Percentiles rank a stretch among this genome's conserved stretches.
phyloP scores from a whole-genome alignment of 352 stramenopile genomes.

The Pythium pyrilobum region DNA sequence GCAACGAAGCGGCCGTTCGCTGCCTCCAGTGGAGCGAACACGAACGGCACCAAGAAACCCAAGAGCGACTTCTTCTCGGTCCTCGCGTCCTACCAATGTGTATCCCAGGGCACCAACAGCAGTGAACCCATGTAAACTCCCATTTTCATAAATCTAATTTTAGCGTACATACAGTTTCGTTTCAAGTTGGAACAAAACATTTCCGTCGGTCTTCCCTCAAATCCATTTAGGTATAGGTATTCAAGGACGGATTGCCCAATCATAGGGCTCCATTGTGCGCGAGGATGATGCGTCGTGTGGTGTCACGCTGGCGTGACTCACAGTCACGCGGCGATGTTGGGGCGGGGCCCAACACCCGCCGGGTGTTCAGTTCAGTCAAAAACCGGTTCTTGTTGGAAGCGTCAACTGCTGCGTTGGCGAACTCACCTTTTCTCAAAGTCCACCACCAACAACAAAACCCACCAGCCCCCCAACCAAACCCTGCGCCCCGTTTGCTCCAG shows the following conservation, averaged over 20 bases:
- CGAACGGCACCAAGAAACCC: slow-evolving; percentile 23
- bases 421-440: too few species aligned
- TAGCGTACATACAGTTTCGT: too few species aligned
- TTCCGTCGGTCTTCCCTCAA: slow-evolving; percentile 1
- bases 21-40: neutral
- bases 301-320: neutral
- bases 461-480: too few species aligned
- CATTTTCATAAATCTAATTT: neutral
- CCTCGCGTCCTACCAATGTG: slow-evolving; percentile 65
- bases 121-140: slow-evolving; percentile 26
- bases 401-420: too few species aligned
- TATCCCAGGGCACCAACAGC: slow-evolving; percentile 25
- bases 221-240: too few species aligned
- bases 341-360: neutral
- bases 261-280: neutral
- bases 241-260: neutral
- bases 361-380: slow-evolving; percentile 1
- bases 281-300: too few species aligned
- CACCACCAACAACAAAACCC: too few species aligned
- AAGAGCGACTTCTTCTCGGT: slow-evolving; percentile 62
- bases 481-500: too few species aligned
- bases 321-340: neutral
- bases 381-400: neutral
- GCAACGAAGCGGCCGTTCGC: slow-evolving; percentile 24
- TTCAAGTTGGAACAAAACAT: too few species aligned